A percentile compares a stretch with the other conserved stretches of the same genome.
These are phyloP conservation scores for Amylostereum chailletii DNA, from an alignment of 1,284 basidiomycete species.

Conservation along the genomic window DNA sequence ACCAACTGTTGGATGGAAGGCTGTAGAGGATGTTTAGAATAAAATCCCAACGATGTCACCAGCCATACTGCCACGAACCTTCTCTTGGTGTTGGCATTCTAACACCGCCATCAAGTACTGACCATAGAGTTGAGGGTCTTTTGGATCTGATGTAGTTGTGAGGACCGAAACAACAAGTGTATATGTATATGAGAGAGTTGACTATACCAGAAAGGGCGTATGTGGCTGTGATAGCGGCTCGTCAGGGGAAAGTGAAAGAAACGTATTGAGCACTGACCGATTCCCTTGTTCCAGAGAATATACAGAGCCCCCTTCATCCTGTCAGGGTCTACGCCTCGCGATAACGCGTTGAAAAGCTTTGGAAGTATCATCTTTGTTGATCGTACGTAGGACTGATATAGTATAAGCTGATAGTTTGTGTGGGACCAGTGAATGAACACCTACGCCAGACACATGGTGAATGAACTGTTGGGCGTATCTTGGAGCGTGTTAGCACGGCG, in stretches of 20 bases:
- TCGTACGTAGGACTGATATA: conserved; percentile 67
- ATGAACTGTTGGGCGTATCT: conserved; percentile 72
- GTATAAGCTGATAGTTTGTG: conserved; percentile 4
- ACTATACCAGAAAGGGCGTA: conserved; percentile 54
- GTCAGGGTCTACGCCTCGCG: conserved; percentile 80
- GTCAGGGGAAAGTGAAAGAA: conserved; percentile 1
- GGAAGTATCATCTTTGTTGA: conserved; percentile 72
- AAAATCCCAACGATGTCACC: conserved; percentile 1
- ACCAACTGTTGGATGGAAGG: conserved; percentile 90
- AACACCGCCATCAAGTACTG: conserved; percentile 68
- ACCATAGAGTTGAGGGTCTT: conserved; percentile 60
- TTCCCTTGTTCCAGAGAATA: conserved; percentile 74
- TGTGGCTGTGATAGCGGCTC: conserved; percentile 30
- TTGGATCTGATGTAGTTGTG: conserved; percentile 17
- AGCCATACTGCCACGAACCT: conserved; percentile 35
- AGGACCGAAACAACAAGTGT: conserved; percentile 6
- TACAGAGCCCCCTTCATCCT: conserved; percentile 94
- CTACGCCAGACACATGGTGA: conserved; percentile 57
- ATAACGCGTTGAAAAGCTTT: conserved; percentile 62
- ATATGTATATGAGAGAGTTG: conserved; percentile 4
- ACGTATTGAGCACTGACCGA: conserved; percentile 29
- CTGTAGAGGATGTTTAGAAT: conserved; percentile 27
- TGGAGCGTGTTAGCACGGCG: conserved; percentile 7
- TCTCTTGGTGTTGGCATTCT: conserved; percentile 86
- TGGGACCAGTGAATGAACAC: conserved; percentile 16